Percentiles rank a stretch among this genome's conserved stretches.
Evolutionary conservation across 1,139 yeast genomes (phyloP).

Genomic region (Lodderomyces oxycetoniae): DNA sequence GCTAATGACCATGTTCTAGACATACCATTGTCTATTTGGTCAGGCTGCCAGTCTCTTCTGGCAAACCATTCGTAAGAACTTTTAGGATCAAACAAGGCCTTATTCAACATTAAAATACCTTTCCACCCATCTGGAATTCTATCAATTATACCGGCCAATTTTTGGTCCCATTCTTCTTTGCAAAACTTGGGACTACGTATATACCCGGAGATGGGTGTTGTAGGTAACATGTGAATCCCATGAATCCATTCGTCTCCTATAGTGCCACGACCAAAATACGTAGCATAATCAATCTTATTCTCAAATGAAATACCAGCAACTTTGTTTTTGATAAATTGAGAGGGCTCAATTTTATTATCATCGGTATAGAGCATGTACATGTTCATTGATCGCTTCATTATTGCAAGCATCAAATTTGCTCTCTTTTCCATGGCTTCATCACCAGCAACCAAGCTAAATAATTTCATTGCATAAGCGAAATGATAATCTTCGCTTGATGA

Average conservation of each 20-base stretch:
- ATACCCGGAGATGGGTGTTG: slow-evolving; percentile 40
- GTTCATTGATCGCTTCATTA: slow-evolving; percentile 39
- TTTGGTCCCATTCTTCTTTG: slow-evolving; percentile 41
- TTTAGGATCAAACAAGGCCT: slow-evolving; percentile 35
- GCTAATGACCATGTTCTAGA: slow-evolving; percentile 45
- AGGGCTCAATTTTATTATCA: slow-evolving; percentile 38
- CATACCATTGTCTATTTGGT: slow-evolving; percentile 41
- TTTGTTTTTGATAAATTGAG: slow-evolving; percentile 34
- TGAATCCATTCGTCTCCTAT: slow-evolving; percentile 45
- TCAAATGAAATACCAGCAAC: slow-evolving; percentile 46
- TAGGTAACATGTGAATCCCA: slow-evolving; percentile 47
- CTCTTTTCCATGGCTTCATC: slow-evolving; percentile 35
- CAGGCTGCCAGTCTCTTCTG: slow-evolving; percentile 34
- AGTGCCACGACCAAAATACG: slow-evolving; percentile 43
- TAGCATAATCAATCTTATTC: slow-evolving; percentile 42
- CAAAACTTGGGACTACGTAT: slow-evolving; percentile 35
- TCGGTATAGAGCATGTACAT: slow-evolving; percentile 41
- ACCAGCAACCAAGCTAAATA: slow-evolving; percentile 31
- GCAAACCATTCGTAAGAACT: slow-evolving; percentile 38
- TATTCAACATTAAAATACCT: slow-evolving; percentile 39
- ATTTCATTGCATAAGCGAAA: slow-evolving; percentile 41
- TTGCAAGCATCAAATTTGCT: slow-evolving; percentile 39
- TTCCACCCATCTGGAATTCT: slow-evolving; percentile 44
- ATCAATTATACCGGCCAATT: slow-evolving; percentile 28
- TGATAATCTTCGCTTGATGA: slow-evolving; percentile 46